Base-by-base conservation (phyloP, 768 basidiomycete genomes). In the Wakefieldia striispora region DNA sequence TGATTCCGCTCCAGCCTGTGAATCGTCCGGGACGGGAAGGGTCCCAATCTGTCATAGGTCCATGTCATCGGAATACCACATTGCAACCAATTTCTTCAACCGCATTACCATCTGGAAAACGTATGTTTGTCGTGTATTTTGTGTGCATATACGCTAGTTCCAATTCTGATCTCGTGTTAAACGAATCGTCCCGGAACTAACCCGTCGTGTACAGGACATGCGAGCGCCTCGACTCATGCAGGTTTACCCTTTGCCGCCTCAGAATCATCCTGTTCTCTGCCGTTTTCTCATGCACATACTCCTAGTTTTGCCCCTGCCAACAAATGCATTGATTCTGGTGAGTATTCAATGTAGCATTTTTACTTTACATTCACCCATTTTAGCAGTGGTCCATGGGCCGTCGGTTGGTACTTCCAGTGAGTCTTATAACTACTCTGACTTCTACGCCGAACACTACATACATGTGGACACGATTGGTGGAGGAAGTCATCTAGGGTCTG, bases 141-240 rank as follows among this genome's bases (percentile, higher is more conserved):
- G 38, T 23, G 29, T 24, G 21, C 21, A 41, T 46, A 29, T 31
- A 3, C 36, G 14, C 19, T 11, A 14, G 26, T 19, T 26, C 19
- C 3, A 20, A n/a, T 20, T 26, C 17, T 19, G 10, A 40, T 24
- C 23, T 43, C 21, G 20, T 37, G 19, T n/a, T 31, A 46, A 31
- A 31, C 27, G 27, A 10, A 20, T 20, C 35, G 24, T 16, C 49
- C 23, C 12, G 14, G 13, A 20, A 1, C n/a, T 7, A 40, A 42
- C 34, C 11, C 19, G 14, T 33, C 14, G 6, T 48, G 12, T 29
- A 35, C 45, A 66, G 63, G 47, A 26, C 51, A 51, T 17, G 40
- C 38, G 13, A 50, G 54, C 11, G 42, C 19, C 2, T 59, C 55
- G 13, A 51, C 43, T 13, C 62, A 61, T 43, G 50, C 51, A 20